These are phyloP conservation scores for Ophiostoma pallidulum DNA, from an alignment of 2,329 filamentous ascomycete species.

Conservation along the genomic window DNA sequence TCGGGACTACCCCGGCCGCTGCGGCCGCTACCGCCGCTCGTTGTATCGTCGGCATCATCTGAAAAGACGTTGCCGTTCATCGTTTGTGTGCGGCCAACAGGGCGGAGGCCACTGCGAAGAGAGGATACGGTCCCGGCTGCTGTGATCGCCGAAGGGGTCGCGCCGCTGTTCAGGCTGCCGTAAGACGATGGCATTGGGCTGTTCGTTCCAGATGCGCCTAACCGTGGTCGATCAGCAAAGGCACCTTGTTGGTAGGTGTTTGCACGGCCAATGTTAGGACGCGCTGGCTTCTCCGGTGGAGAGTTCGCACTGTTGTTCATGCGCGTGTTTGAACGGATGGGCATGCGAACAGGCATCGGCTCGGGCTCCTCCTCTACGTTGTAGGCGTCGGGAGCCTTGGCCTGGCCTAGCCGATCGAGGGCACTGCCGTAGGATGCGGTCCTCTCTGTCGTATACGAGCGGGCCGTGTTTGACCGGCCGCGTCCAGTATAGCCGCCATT, in stretches of 20 bases:
- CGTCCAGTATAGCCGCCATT: conserved; percentile 21
- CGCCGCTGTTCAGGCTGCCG: conserved; percentile 4
- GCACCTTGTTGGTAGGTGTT: conserved; percentile 30
- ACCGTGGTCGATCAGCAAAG: not conserved
- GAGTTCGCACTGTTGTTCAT: conserved; percentile 15
- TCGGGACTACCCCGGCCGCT: conserved; percentile 38
- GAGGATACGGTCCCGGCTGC: conserved; percentile 14
- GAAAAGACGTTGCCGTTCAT: conserved; percentile 35
- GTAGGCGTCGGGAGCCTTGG: conserved; percentile 28
- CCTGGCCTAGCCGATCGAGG: conserved; percentile 16
- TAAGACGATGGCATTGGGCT: not conserved
- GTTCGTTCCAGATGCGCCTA: not conserved
- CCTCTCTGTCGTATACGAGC: conserved; percentile 29
- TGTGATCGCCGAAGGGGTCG: too few species aligned
- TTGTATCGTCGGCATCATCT: conserved; percentile 39
- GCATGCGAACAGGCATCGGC: conserved; percentile 32
- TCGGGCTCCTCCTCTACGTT: conserved; percentile 26
- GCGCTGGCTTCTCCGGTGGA: conserved; percentile 26
- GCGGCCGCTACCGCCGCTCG: conserved; percentile 31
- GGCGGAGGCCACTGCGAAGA: conserved; percentile 35
- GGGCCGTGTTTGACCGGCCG: conserved; percentile 39
- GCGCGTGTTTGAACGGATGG: conserved; percentile 31
- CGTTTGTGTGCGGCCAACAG: conserved; percentile 36
- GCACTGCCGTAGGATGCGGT: conserved; percentile 26
- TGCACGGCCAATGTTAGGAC: conserved; percentile 29